phyloP scores from a whole-genome alignment of 2,329 filamentous ascomycete genomes.

The Aaosphaeria arxii region DNA sequence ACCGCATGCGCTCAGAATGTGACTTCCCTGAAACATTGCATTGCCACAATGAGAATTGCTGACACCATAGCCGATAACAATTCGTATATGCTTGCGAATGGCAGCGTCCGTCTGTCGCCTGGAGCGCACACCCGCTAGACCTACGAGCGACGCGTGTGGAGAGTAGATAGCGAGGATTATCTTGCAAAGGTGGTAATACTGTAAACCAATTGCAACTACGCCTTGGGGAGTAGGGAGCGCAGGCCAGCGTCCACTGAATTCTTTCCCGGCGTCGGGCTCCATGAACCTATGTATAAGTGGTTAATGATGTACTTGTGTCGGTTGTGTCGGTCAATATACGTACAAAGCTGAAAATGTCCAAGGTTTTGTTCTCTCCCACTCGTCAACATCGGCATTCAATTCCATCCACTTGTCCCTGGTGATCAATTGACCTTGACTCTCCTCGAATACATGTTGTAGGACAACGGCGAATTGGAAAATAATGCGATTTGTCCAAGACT shows the following conservation, averaged over 20 bases:
- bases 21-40: conserved; percentile 28
- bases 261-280: conserved; percentile 19
- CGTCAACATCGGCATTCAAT: conserved; percentile 25
- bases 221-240: conserved; percentile 19
- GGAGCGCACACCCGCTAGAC: conserved; percentile 21
- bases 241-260: conserved; percentile 21
- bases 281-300: background rate
- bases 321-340: too few relatives aligned
- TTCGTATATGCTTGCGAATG: conserved; percentile 24
- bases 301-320: too few relatives aligned
- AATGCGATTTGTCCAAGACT: conserved; percentile 29
- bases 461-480: conserved; percentile 30
- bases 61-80: conserved; percentile 26
- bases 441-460: conserved; percentile 24
- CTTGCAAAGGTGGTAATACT: conserved; percentile 30
- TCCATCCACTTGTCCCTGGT: conserved; percentile 25
- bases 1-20: conserved; percentile 27
- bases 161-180: conserved; percentile 28
- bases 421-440: conserved; percentile 10
- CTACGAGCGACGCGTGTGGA: conserved; percentile 22
- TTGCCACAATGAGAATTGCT: conserved; percentile 26
- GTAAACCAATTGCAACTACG: conserved; percentile 24
- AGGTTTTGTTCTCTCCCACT: conserved; percentile 30
- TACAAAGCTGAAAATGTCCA: conserved; percentile 25
- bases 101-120: conserved; percentile 22